Conservation (phyloP, 306 rosid genomes). For the Dalbergia cultrata region DNA sequence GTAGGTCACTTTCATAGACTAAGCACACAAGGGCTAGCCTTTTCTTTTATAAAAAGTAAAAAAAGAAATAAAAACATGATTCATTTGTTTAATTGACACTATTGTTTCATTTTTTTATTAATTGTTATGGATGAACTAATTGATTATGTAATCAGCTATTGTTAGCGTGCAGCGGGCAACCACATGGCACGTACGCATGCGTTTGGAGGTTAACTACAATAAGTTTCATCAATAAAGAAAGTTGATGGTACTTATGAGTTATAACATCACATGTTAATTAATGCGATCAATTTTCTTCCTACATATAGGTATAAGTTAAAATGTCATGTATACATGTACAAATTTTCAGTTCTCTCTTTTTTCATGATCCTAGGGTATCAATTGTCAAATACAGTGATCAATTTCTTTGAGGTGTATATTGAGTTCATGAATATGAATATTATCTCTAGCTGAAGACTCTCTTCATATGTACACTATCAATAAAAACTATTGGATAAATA, state of each 20-base stretch:
- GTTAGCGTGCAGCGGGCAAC: slow-evolving; percentile 26
- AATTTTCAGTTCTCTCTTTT: slow-evolving; percentile 3
- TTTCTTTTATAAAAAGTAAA: not conserved
- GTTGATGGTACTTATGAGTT: not conserved
- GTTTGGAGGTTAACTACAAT: slow-evolving; percentile 17
- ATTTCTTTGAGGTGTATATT: no score
- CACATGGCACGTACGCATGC: slow-evolving; percentile 51
- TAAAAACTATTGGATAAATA: no score
- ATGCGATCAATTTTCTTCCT: slow-evolving; percentile 4
- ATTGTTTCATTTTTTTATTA: not conserved
- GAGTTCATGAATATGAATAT: no score
- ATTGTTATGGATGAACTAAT: slow-evolving; percentile 18
- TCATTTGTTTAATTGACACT: slow-evolving; percentile 22
- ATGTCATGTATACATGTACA: not conserved
- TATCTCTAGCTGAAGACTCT: no score
- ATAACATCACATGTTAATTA: slow-evolving; percentile 1
- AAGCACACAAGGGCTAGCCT: slow-evolving; percentile 44
- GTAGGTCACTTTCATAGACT: slow-evolving; percentile 47
- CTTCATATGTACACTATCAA: no score
- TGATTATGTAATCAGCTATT: slow-evolving; percentile 41
- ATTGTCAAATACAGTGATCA: not conserved
- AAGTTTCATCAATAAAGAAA: slow-evolving; percentile 26
- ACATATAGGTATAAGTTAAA: slow-evolving; percentile 8
- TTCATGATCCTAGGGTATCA: not conserved
- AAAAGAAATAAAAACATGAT: not conserved